Evolutionary conservation across 164 flowering plant species (phyloP).

Genomic region (Euptelea pleiosperma): DNA sequence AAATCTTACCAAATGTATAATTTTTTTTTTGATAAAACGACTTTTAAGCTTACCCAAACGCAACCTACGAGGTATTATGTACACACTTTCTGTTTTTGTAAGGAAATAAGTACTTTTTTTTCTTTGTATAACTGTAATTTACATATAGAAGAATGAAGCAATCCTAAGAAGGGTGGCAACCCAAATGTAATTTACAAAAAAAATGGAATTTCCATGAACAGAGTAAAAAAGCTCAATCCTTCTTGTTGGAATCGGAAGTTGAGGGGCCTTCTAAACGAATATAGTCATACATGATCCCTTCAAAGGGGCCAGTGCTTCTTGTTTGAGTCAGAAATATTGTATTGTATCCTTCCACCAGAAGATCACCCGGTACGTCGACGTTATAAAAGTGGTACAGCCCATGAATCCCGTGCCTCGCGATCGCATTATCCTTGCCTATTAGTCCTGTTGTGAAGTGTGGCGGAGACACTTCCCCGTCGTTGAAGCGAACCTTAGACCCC

Average conservation of each 20-base stretch:
- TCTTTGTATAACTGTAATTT: too few species aligned
- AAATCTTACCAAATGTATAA: too few species aligned
- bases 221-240: too few species aligned
- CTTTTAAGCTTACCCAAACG: too few species aligned
- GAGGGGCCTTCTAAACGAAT: conserved; percentile 57
- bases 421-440: conserved; percentile 62
- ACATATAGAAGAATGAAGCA: too few species aligned
- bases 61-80: too few species aligned
- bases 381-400: conserved; percentile 57
- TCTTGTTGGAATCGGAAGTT: conserved; percentile 6
- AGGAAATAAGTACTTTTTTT: too few species aligned
- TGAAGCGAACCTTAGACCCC: conserved; percentile 10
- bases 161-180: too few species aligned
- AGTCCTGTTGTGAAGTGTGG: conserved; percentile 43
- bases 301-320: conserved; percentile 30
- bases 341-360: conserved; percentile 44
- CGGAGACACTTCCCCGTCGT: neutral
- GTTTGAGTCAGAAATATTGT: conserved; percentile 54
- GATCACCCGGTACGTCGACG: conserved; percentile 27
- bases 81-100: too few species aligned
- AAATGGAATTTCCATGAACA: too few species aligned
- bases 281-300: conserved; percentile 69
- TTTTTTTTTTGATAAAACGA: too few species aligned
- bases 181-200: too few species aligned
- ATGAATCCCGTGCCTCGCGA: conserved; percentile 76